Percentiles rank a stretch among this genome's conserved stretches.
Evolutionary conservation across 2,329 filamentous ascomycete species (phyloP).

Genomic region (Drechmeria coniospora): DNA sequence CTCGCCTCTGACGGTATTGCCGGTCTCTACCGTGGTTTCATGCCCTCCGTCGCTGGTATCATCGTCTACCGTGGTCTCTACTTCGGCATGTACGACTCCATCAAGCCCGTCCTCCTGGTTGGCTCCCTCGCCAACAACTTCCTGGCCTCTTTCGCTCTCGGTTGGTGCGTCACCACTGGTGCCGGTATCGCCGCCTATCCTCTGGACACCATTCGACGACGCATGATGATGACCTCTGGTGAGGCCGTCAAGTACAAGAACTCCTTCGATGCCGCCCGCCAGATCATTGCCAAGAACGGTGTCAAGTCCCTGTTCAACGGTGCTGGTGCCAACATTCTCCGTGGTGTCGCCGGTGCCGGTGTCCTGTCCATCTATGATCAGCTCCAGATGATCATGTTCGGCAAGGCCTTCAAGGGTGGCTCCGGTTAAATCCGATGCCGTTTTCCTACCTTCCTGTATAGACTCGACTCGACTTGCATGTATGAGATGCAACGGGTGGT

Average conservation of each 20-base stretch:
- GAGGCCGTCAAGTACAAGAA: constrained; percentile 99
- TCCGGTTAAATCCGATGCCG: constrained; percentile 36
- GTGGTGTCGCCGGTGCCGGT: constrained; percentile 99
- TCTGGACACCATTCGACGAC: constrained; percentile 99
- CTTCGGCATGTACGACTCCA: constrained; percentile 99
- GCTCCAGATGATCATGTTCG: constrained; percentile 98
- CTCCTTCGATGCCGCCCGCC: constrained; percentile 84
- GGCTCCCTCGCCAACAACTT: constrained; percentile 94
- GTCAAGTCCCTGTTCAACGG: constrained; percentile 99
- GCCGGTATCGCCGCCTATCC: constrained; percentile 99
- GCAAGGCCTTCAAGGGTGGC: constrained; percentile 88
- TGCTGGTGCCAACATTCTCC: constrained; percentile 99
- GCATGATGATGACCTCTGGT: constrained; percentile 99
- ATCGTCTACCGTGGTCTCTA: constrained; percentile 99
- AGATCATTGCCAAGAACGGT: constrained; percentile 97
- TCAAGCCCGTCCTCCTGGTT: constrained; percentile 96
- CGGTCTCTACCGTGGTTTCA: constrained; percentile 99
- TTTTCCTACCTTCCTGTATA: constrained; percentile 25
- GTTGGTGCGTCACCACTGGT: constrained; percentile 99
- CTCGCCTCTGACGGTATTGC: constrained; percentile 95
- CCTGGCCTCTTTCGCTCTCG: constrained; percentile 96
- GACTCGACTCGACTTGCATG: constrained; percentile 17
- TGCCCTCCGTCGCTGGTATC: constrained; percentile 97
- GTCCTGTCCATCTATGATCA: constrained; percentile 99
- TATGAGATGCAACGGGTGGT: constrained; percentile 11